Percentiles rank a stretch among this genome's conserved stretches.
Evolutionary conservation across 1,139 yeast species (phyloP).

Genomic region (Yarrowia galli): DNA sequence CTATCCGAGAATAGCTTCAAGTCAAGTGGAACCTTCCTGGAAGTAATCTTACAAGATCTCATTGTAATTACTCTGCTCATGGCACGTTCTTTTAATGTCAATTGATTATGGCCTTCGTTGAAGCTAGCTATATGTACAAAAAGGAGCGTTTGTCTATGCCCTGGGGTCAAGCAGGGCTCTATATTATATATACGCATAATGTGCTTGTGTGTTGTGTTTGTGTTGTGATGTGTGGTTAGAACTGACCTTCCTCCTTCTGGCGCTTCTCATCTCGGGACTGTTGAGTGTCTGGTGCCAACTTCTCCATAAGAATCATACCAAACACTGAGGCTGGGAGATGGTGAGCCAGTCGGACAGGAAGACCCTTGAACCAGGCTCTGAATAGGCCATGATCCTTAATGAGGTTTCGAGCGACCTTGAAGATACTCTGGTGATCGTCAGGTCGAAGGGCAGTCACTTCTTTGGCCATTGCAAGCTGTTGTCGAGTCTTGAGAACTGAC

Average conservation of each 20-base stretch:
- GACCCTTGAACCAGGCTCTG: slow-evolving; percentile 37
- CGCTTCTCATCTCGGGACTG: slow-evolving; percentile 28
- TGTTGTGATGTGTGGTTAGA: background rate
- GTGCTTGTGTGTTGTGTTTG: background rate
- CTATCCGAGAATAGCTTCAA: slow-evolving; percentile 10
- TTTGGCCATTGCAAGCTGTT: slow-evolving; percentile 24
- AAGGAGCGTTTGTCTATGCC: slow-evolving; percentile 27
- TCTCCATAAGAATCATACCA: slow-evolving; percentile 37
- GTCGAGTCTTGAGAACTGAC: slow-evolving; percentile 32
- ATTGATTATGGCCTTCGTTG: background rate
- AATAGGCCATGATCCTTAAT: slow-evolving; percentile 30
- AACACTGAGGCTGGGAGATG: slow-evolving; percentile 31
- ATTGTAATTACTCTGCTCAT: too few species aligned
- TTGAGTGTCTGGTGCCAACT: slow-evolving; percentile 31
- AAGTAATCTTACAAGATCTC: background rate
- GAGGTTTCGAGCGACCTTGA: slow-evolving; percentile 34
- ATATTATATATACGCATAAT: slow-evolving; percentile 10
- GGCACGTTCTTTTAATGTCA: background rate
- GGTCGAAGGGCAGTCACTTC: slow-evolving; percentile 37
- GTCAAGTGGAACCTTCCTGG: background rate
- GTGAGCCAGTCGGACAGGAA: slow-evolving; percentile 27
- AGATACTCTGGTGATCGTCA: slow-evolving; percentile 28
- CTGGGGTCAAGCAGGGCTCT: slow-evolving; percentile 19
- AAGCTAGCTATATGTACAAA: slow-evolving; percentile 9
- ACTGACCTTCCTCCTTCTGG: slow-evolving; percentile 7